Evolutionary conservation across 75 land plant genomes (phyloP).

Genomic region (Picea sitchensis): DNA sequence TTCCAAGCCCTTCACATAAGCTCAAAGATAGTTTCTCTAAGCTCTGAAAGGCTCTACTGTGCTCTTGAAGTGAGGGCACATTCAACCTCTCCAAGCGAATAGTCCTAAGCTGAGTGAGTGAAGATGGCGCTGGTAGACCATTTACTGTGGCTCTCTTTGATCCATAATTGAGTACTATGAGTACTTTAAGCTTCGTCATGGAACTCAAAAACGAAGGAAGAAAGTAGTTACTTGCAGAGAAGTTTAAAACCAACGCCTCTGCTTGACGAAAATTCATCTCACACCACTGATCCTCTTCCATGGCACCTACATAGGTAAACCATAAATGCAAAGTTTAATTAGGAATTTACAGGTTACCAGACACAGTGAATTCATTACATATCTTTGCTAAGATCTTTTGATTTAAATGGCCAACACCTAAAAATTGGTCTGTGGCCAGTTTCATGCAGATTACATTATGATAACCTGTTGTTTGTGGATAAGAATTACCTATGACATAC

Average conservation of each 20-base stretch:
- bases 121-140: conserved; percentile 24
- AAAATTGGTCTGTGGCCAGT: too few relatives aligned
- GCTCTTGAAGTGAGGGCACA: conserved; percentile 16
- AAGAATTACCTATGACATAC: too few relatives aligned
- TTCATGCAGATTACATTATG: too few relatives aligned
- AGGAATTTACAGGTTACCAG: too few relatives aligned
- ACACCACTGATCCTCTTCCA: conserved; percentile 45
- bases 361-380: too few relatives aligned
- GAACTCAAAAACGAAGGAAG: conserved; percentile 46
- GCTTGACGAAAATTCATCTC: conserved; percentile 41
- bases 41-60: conserved; percentile 16
- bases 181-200: conserved; percentile 47
- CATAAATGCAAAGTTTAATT: too few relatives aligned
- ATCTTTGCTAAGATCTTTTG: too few relatives aligned
- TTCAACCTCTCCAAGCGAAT: conserved; percentile 48
- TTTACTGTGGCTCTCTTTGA: conserved; percentile 19
- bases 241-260: conserved; percentile 52
- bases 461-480: too few relatives aligned
- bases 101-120: conserved; percentile 30
- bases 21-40: conserved; percentile 37
- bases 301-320: conserved; percentile 27
- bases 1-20: conserved; percentile 26
- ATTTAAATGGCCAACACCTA: too few relatives aligned
- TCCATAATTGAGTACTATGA: conserved; percentile 35
- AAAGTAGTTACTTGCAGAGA: conserved; percentile 33